phyloP scores from a whole-genome alignment of 2,329 filamentous ascomycete genomes.

The Fusarium begoniae region DNA sequence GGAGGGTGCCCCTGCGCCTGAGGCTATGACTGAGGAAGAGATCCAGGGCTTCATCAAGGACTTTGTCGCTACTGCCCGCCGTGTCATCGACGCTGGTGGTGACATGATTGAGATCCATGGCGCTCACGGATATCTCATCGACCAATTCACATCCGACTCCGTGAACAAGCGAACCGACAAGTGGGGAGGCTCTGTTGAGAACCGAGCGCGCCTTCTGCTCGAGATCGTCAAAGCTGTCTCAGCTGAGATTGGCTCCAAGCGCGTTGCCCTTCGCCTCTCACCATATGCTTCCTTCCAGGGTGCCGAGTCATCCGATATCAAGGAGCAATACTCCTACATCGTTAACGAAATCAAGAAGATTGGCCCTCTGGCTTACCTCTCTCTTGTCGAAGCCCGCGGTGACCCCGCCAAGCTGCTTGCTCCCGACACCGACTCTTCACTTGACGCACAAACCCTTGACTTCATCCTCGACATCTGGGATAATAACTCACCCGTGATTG shows the following conservation, averaged over 20 bases:
- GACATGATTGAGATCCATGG: conserved; percentile 21
- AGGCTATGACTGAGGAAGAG: conserved; percentile 17
- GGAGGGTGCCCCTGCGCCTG: background rate
- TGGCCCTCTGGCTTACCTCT: conserved; percentile 44
- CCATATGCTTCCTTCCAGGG: conserved; percentile 44
- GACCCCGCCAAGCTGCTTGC: conserved; percentile 20
- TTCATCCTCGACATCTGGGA: conserved; percentile 45
- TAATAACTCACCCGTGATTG: conserved; percentile 42
- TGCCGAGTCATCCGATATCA: conserved; percentile 28
- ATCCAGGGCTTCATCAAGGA: conserved; percentile 14
- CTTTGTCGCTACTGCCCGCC: conserved; percentile 12
- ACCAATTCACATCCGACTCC: conserved; percentile 62
- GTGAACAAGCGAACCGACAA: conserved; percentile 56
- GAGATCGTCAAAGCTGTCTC: conserved; percentile 55
- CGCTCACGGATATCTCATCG: conserved; percentile 65
- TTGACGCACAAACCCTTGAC: conserved; percentile 44
- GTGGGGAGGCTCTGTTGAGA: conserved; percentile 65
- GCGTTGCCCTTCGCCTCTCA: conserved; percentile 53
- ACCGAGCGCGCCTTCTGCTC: conserved; percentile 59
- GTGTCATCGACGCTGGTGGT: conserved; percentile 14
- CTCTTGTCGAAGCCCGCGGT: conserved; percentile 42
- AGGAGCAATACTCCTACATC: conserved; percentile 38
- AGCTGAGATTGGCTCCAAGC: conserved; percentile 46
- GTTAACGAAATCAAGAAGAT: conserved; percentile 41
- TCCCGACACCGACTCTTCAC: conserved; percentile 43